phyloP scores from a whole-genome alignment of 2,329 filamentous ascomycete species.

The Dothistroma pini region DNA sequence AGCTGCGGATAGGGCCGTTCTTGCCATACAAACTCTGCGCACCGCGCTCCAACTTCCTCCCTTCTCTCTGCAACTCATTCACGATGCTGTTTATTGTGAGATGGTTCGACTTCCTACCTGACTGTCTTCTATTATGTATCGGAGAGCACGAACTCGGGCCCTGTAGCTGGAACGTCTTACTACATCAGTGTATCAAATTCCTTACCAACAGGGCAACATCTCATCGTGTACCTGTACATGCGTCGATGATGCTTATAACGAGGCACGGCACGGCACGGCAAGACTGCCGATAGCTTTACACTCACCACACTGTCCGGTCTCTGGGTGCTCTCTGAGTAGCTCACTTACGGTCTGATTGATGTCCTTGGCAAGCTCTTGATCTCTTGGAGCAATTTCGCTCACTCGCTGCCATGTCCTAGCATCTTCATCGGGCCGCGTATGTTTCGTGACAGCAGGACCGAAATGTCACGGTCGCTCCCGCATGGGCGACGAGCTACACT shows the following conservation, averaged over 20 bases:
- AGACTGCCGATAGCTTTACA: not conserved
- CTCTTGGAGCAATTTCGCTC: no score
- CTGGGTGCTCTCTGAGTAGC: no score
- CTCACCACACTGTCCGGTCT: no score
- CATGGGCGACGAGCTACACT: no score
- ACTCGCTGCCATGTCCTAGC: no score
- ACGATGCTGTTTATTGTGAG: slow-evolving; percentile 66
- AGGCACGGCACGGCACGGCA: not conserved
- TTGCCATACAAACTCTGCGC: slow-evolving; percentile 1
- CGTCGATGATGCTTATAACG: not conserved
- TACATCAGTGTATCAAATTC: slow-evolving; percentile 53
- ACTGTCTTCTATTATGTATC: slow-evolving; percentile 61
- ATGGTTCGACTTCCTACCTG: slow-evolving; percentile 45
- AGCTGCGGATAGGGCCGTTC: not conserved
- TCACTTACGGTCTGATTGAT: no score
- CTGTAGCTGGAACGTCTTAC: slow-evolving; percentile 62
- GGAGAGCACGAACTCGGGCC: slow-evolving; percentile 55
- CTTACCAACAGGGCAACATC: slow-evolving; percentile 65
- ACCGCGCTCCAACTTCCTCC: slow-evolving; percentile 4
- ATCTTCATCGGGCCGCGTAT: no score
- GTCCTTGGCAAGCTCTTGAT: no score
- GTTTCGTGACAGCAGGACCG: no score
- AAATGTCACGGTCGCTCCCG: no score
- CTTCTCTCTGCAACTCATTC: slow-evolving; percentile 51
- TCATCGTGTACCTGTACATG: slow-evolving; percentile 1